Evolutionary conservation across 2,329 filamentous ascomycete genomes (phyloP).

Genomic region (Teratosphaeria nubilosa): DNA sequence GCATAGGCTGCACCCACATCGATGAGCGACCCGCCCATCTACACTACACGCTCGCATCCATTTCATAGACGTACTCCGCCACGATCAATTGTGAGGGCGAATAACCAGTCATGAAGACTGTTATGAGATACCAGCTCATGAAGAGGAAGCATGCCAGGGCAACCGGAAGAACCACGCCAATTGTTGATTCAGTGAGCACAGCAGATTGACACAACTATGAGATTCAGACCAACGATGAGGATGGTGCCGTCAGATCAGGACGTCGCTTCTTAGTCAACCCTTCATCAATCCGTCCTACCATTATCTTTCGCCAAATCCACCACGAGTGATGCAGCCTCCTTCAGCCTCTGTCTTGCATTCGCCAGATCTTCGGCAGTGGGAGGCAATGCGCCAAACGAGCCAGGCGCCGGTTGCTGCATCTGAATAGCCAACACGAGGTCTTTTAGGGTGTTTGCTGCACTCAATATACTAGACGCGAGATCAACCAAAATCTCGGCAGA

Average conservation of each 20-base stretch:
- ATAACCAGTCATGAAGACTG: no score
- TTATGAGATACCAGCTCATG: no score
- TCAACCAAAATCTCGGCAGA: constrained; percentile 18
- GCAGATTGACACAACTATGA: background rate
- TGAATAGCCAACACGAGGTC: constrained; percentile 16
- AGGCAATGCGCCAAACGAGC: constrained; percentile 5
- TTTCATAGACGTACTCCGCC: no score
- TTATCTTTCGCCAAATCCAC: constrained; percentile 9
- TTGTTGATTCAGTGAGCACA: no score
- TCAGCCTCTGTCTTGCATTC: constrained; percentile 14
- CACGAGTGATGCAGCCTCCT: constrained; percentile 16
- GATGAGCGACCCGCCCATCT: no score
- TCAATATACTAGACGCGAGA: constrained; percentile 15
- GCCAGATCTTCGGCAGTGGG: constrained; percentile 14
- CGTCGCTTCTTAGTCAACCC: no score
- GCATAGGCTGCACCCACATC: no score
- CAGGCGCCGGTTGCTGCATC: constrained; percentile 7
- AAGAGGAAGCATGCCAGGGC: no score
- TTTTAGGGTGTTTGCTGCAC: constrained; percentile 14
- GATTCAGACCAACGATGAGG: background rate
- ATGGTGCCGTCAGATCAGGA: background rate
- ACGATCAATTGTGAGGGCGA: no score
- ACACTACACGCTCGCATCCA: no score
- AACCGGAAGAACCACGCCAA: no score
- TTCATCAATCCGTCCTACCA: background rate